Evolutionary conservation across 2,329 filamentous ascomycete genomes (phyloP), one percentile per base, ranked within the genome.

Genomic region (Pestalotiopsis sp.): DNA sequence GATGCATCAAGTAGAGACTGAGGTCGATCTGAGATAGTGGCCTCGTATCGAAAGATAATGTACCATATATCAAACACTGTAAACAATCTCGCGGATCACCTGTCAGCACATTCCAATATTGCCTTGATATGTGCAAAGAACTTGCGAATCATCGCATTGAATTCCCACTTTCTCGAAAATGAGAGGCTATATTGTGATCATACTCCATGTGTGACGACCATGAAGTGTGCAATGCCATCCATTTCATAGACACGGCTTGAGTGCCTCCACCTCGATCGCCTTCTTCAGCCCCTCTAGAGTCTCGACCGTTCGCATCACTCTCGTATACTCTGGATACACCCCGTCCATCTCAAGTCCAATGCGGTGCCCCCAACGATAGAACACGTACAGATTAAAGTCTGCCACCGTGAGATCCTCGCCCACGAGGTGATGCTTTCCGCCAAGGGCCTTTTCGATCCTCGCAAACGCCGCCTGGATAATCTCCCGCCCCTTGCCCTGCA

Each of bases 361-460:
- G 20, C 57, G 11, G 6, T 25, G 11, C 0, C 68, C 72, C 74
- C 74, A 75, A 20, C 69, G 55, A 70, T 71, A 75, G 39, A 75
- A 70, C 5, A 73, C 60, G n/a, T 72, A 70, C 17, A 74, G 20
- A 55, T 73, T 70, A n/a, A 72, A 72, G 52, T 76, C 75, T 0
- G 73, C 74, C 2, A 73, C 65, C 1, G 74, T 75, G n/a, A 70
- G 62, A 2, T 61, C 58, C 1, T 73, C 63, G 1, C 75, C 75
- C 13, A 75, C 71, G 13, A 71, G 55, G 55, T 70, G 73, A 2
- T 62, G 38, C 41, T 58, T 66, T 4, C 68, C 71, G 0, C 27
- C 14, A 23, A 76, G 41, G 11, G 62, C 60, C 57, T 69, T 64
- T 0, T 77, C 72, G 58, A 77, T 74, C n/a, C 67, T 36, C 7